phyloP scores from a whole-genome alignment of 176 grass and related monocot species.

The Musa acuminata region DNA sequence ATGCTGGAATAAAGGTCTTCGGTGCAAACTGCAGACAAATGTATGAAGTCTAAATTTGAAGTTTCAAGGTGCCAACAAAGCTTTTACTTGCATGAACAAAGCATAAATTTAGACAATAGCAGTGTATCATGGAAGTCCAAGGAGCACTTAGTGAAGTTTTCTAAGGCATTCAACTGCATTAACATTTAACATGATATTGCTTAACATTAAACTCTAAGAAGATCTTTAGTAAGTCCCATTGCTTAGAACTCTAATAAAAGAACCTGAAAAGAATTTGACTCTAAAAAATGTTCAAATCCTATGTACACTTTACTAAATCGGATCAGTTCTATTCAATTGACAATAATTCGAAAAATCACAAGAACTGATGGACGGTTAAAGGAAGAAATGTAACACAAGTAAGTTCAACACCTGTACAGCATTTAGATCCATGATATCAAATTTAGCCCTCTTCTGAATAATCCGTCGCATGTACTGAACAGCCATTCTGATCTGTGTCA shows the following conservation, averaged over 20 bases:
- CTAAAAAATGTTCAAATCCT: background rate
- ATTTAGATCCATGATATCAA: constrained; percentile 96
- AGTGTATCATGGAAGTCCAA: too few relatives aligned
- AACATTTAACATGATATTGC: too few relatives aligned
- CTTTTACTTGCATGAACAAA: background rate
- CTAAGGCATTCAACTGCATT: too few relatives aligned
- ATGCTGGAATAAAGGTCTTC: constrained; percentile 89
- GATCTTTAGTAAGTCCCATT: too few relatives aligned
- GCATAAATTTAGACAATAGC: too few relatives aligned
- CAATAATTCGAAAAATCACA: background rate
- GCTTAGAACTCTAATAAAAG: too few relatives aligned
- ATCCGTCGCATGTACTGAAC: constrained; percentile 81
- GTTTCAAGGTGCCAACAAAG: background rate
- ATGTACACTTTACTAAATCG: background rate
- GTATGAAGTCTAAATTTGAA: background rate
- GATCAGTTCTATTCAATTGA: background rate
- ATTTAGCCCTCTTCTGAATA: constrained; percentile 95
- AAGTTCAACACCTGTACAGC: constrained; percentile 51
- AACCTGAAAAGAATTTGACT: background rate
- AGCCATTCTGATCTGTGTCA: constrained; percentile 70
- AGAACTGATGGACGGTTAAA: background rate
- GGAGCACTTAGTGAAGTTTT: too few relatives aligned
- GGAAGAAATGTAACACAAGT: background rate
- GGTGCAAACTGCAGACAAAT: constrained; percentile 59
- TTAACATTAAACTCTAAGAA: too few relatives aligned